phyloP scores from a whole-genome alignment of 176 grass and related monocot species.

The Typha latifolia region DNA sequence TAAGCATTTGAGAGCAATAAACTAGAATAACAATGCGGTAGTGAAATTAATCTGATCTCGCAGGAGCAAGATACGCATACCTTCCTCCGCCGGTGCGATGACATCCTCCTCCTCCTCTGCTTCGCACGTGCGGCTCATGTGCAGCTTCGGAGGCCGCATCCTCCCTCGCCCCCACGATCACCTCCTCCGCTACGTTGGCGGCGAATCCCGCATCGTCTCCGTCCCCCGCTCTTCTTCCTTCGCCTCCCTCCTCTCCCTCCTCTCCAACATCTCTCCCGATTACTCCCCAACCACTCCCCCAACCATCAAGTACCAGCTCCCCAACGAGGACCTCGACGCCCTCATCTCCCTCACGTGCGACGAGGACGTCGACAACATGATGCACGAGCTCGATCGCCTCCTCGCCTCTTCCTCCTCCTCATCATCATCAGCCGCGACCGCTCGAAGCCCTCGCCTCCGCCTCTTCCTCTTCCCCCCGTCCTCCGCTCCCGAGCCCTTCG shows the following conservation, averaged over 20 bases:
- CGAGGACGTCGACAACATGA: slow-evolving; percentile 26
- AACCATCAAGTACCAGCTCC: slow-evolving; percentile 15
- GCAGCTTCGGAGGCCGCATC: slow-evolving; percentile 22
- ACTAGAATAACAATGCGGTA: no score
- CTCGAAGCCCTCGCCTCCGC: background rate
- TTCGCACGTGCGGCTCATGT: slow-evolving; percentile 16
- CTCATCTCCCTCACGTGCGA: slow-evolving; percentile 21
- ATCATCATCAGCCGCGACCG: background rate
- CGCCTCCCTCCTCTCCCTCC: slow-evolving; percentile 4
- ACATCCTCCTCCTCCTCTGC: background rate
- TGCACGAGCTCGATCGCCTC: slow-evolving; percentile 23
- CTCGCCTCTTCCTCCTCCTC: background rate
- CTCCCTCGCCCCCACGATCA: slow-evolving; percentile 20
- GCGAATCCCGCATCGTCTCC: slow-evolving; percentile 22
- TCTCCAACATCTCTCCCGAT: slow-evolving; percentile 8
- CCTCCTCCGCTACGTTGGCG: slow-evolving; percentile 24
- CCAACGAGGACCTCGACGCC: slow-evolving; percentile 19
- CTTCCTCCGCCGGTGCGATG: background rate
- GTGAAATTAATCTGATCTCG: no score
- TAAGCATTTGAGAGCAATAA: no score
- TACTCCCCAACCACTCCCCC: background rate
- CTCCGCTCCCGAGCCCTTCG: background rate
- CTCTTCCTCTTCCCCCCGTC: background rate
- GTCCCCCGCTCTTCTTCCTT: slow-evolving; percentile 11
- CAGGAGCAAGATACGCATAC: no score